These are phyloP conservation scores for Penicillium paxilli DNA, from an alignment of 495 filamentous ascomycete species.

Conservation along the genomic window DNA sequence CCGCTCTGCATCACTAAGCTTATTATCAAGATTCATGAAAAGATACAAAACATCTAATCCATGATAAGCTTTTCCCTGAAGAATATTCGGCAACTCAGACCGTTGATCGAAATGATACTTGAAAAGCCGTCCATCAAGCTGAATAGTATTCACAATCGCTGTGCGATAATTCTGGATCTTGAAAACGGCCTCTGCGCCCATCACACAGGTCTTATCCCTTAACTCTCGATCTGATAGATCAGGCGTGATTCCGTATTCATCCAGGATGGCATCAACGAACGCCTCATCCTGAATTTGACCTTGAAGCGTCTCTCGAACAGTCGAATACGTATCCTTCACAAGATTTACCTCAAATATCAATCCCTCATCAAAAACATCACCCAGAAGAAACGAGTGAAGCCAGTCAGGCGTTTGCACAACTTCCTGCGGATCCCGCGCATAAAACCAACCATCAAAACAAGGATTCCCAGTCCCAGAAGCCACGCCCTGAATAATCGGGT, in stretches of 20 bases:
- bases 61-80: slow-evolving; percentile 6
- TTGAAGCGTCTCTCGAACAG: slow-evolving; percentile 5
- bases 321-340: slow-evolving; percentile 5
- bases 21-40: slow-evolving; percentile 7
- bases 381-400: slow-evolving; percentile 7
- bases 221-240: neutral
- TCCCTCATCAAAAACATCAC: slow-evolving; percentile 15
- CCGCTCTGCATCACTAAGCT: slow-evolving; percentile 4
- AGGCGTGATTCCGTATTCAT: slow-evolving; percentile 5
- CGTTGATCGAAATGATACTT: slow-evolving; percentile 18
- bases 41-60: slow-evolving; percentile 13
- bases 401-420: neutral
- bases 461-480: slow-evolving; percentile 8
- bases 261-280: slow-evolving; percentile 5
- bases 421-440: slow-evolving; percentile 1
- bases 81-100: slow-evolving; percentile 6
- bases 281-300: slow-evolving; percentile 1
- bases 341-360: slow-evolving; percentile 12
- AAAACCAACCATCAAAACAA: slow-evolving; percentile 16
- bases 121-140: slow-evolving; percentile 6
- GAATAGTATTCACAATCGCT: slow-evolving; percentile 7
- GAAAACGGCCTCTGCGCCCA: slow-evolving; percentile 12
- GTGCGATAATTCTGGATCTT: slow-evolving; percentile 9
- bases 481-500: slow-evolving; percentile 9
- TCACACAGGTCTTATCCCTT: neutral